These are phyloP conservation scores for Penicillium rolfsii DNA, from an alignment of 2,329 filamentous ascomycete species.

Conservation along the genomic window DNA sequence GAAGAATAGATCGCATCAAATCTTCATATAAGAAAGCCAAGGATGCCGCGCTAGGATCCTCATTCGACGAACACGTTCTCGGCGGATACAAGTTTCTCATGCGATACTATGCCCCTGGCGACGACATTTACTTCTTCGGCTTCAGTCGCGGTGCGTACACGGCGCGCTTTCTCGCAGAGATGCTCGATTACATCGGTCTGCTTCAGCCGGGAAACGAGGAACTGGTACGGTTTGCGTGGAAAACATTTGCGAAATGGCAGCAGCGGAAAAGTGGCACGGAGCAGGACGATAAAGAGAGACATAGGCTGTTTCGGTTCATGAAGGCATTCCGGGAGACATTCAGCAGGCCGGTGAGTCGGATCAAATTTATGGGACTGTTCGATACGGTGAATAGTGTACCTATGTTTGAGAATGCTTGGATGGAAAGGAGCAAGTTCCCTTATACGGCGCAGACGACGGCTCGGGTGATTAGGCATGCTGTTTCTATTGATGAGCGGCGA, in stretches of 20 bases:
- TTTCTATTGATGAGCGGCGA: conserved; percentile 59
- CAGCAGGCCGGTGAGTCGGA: conserved; percentile 70
- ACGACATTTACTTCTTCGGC: conserved; percentile 70
- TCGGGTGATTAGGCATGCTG: conserved; percentile 58
- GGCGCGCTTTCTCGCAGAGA: conserved; percentile 75
- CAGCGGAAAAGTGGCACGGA: conserved; percentile 30
- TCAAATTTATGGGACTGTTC: conserved; percentile 75
- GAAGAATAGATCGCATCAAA: conserved; percentile 57
- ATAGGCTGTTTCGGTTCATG: conserved; percentile 70
- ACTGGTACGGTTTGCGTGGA: conserved; percentile 81
- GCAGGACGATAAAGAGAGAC: conserved; percentile 30
- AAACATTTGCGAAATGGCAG: conserved; percentile 46
- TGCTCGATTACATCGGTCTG: conserved; percentile 79
- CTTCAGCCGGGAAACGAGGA: conserved; percentile 81
- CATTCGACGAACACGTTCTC: conserved; percentile 79
- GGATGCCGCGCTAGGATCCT: conserved; percentile 76
- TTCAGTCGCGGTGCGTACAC: conserved; percentile 74
- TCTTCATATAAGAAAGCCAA: conserved; percentile 40
- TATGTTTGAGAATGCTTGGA: conserved; percentile 69
- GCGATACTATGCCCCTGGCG: conserved; percentile 65
- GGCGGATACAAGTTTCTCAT: conserved; percentile 79
- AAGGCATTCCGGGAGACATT: conserved; percentile 81
- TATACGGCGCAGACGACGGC: conserved; percentile 57
- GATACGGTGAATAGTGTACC: conserved; percentile 81
- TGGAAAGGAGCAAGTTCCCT: conserved; percentile 76